These are phyloP conservation scores for Eucalyptus cladocalyx DNA, from an alignment of 345 rosid species.

Conservation along the genomic window DNA sequence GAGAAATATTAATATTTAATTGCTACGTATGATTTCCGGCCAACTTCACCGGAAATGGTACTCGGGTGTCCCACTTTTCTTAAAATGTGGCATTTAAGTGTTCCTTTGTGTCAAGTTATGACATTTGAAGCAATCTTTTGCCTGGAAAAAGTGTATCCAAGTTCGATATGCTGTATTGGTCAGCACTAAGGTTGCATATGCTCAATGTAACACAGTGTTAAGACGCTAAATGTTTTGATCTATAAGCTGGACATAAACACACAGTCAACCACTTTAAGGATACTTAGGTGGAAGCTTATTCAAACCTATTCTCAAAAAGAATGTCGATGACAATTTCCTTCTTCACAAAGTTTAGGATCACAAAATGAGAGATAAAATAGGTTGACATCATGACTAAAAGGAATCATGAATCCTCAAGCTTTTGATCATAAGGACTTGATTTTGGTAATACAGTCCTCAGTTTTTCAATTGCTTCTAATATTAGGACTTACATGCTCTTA, in stretches of 20 bases:
- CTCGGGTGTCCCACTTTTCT: too few relatives aligned
- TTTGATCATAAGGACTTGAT: neutral
- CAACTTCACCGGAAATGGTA: too few relatives aligned
- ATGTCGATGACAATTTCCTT: neutral
- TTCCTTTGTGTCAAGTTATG: too few relatives aligned
- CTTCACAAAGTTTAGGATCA: neutral
- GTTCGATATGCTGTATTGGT: neutral
- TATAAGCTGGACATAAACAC: neutral
- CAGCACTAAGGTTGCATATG: neutral
- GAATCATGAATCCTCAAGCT: neutral
- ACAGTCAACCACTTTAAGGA: neutral
- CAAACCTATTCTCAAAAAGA: neutral
- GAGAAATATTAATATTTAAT: too few relatives aligned
- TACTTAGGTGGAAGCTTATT: neutral
- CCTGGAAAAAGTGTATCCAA: neutral
- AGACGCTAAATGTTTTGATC: neutral
- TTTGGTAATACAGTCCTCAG: neutral
- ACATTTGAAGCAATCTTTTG: too few relatives aligned
- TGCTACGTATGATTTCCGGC: too few relatives aligned
- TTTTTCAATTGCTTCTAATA: too few relatives aligned
- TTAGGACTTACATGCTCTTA: neutral
- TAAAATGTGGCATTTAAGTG: too few relatives aligned
- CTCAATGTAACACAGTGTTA: neutral
- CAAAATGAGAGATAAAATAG: neutral
- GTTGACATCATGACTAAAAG: neutral